phyloP scores from a whole-genome alignment of 306 rosid genomes.

The Quillaja saponaria region DNA sequence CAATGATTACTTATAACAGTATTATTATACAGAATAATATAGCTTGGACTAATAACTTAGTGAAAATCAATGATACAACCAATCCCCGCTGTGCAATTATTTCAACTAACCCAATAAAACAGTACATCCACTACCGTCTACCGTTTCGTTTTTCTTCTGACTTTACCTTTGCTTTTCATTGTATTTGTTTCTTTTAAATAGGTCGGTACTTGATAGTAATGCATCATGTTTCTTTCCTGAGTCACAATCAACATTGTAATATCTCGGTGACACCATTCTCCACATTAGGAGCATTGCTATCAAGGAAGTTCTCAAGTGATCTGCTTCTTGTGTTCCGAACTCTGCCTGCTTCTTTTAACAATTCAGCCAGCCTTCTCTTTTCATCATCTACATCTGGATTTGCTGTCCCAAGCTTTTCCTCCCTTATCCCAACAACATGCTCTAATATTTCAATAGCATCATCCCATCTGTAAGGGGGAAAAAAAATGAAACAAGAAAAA shows the following conservation, averaged over 20 bases:
- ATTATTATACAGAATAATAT: slow-evolving; percentile 33
- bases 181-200: slow-evolving; percentile 23
- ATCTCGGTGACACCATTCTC: slow-evolving; percentile 33
- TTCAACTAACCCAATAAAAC: slow-evolving; percentile 32
- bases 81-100: slow-evolving; percentile 28
- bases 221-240: slow-evolving; percentile 20
- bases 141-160: slow-evolving; percentile 7
- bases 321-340: slow-evolving; percentile 62
- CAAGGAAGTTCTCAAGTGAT: slow-evolving; percentile 83
- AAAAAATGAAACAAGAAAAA: slow-evolving; percentile 17
- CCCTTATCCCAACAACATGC: slow-evolving; percentile 66
- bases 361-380: slow-evolving; percentile 78
- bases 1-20: slow-evolving; percentile 31
- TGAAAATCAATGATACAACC: slow-evolving; percentile 27
- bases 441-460: slow-evolving; percentile 90
- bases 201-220: slow-evolving; percentile 27
- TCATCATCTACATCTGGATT: slow-evolving; percentile 89
- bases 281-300: slow-evolving; percentile 34
- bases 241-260: slow-evolving; percentile 26
- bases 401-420: slow-evolving; percentile 93
- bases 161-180: slow-evolving; percentile 17
- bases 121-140: slow-evolving; percentile 4
- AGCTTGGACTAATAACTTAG: slow-evolving; percentile 22
- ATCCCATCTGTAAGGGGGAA: slow-evolving; percentile 57
- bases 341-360: slow-evolving; percentile 88